Evolutionary conservation across 1,139 yeast species (phyloP).

Genomic region (Taiozyma onychis): DNA sequence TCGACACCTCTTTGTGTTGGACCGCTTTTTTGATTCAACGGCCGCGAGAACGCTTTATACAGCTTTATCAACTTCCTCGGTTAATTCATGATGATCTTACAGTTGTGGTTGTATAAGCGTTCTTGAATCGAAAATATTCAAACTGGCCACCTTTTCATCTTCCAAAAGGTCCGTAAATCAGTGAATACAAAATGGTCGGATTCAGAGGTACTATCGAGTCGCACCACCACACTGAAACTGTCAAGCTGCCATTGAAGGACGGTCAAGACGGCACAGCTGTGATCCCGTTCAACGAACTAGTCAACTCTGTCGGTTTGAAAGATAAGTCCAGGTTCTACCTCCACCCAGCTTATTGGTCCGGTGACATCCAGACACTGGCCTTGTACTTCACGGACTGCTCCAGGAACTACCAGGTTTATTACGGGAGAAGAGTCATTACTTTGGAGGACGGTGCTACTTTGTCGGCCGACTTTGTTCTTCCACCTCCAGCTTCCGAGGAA

Average conservation of each 20-base stretch:
- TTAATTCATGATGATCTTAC: neutral
- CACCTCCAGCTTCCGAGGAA: constrained; percentile 38
- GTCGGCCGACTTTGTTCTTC: constrained; percentile 73
- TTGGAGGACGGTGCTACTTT: constrained; percentile 63
- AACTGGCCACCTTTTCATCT: no score
- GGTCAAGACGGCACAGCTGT: constrained; percentile 23
- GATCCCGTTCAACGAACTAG: constrained; percentile 34
- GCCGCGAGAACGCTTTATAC: neutral
- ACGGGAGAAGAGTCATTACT: constrained; percentile 67
- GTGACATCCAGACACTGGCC: constrained; percentile 71
- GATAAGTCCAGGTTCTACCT: constrained; percentile 45
- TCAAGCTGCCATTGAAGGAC: constrained; percentile 34
- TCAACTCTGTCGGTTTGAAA: constrained; percentile 38
- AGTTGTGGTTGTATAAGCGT: no score
- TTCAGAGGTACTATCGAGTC: constrained; percentile 29
- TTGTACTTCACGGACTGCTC: constrained; percentile 52
- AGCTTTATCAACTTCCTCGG: neutral
- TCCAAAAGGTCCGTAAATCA: no score
- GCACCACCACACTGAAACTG: constrained; percentile 26
- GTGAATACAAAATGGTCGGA: constrained; percentile 17
- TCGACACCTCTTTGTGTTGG: no score
- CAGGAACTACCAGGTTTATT: constrained; percentile 50
- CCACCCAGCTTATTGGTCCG: constrained; percentile 63
- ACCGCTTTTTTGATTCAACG: neutral
- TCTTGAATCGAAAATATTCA: no score